Conservation (phyloP, 2,329 filamentous ascomycete species). For the Paraconiothyrium brasiliense region DNA sequence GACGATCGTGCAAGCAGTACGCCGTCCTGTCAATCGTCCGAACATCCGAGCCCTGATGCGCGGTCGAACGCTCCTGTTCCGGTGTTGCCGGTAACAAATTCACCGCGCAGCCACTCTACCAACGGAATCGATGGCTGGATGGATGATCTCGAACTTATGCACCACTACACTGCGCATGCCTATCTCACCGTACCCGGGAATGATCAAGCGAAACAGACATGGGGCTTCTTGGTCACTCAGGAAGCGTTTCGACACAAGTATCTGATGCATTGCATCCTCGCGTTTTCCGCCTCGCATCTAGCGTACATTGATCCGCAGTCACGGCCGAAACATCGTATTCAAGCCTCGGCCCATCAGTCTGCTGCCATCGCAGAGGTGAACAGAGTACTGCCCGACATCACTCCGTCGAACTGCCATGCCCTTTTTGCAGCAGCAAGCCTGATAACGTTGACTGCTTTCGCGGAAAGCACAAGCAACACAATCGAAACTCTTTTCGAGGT, state of each 20-base stretch:
- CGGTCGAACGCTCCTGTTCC: neutral
- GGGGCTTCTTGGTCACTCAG: slow-evolving; percentile 45
- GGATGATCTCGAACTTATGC: slow-evolving; percentile 41
- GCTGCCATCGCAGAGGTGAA: slow-evolving; percentile 35
- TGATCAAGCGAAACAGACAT: slow-evolving; percentile 40
- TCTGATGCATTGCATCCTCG: slow-evolving; percentile 51
- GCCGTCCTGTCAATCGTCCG: slow-evolving; percentile 19
- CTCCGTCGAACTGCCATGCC: slow-evolving; percentile 39
- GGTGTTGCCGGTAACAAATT: neutral
- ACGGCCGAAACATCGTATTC: slow-evolving; percentile 30
- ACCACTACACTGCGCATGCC: slow-evolving; percentile 40
- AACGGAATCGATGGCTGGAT: slow-evolving; percentile 29
- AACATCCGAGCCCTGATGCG: slow-evolving; percentile 1
- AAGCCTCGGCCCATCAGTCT: slow-evolving; percentile 41
- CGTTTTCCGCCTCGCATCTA: slow-evolving; percentile 49
- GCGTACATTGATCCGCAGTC: slow-evolving; percentile 38
- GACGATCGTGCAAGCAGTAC: slow-evolving; percentile 11
- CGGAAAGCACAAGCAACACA: slow-evolving; percentile 27
- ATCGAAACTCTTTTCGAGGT: slow-evolving; percentile 38
- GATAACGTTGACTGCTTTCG: slow-evolving; percentile 38
- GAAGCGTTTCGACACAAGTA: slow-evolving; percentile 47
- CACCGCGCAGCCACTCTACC: slow-evolving; percentile 1
- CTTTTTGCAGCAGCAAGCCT: slow-evolving; percentile 36
- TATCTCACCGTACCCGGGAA: slow-evolving; percentile 32
- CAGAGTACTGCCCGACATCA: slow-evolving; percentile 27